Evolutionary conservation across 805 yeast genomes (phyloP), one percentile per base, ranked within the genome.

Genomic region (Hanseniaspora occidentalis): DNA sequence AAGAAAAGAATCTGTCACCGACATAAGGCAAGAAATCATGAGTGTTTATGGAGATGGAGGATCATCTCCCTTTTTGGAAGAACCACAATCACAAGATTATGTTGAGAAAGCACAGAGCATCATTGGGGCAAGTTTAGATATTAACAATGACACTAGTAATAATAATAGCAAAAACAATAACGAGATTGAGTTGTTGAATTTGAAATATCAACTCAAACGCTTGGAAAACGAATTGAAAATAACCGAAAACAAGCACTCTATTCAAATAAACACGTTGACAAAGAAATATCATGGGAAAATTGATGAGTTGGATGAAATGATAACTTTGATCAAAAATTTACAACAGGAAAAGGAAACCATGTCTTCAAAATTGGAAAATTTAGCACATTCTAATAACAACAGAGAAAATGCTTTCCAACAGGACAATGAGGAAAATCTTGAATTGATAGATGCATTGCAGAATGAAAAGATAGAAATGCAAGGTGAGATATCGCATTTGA

Each of bases 211-310:
- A 43, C 49, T 64, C 27, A 56, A 56, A 10, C 57, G 64, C 6
- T 43, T 64, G 25, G 60, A 61, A 40, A 60, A 61, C 41, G 67
- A 69, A 35, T 53, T 65, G 31, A 68, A 68, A 31, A 47, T 56
- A 14, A 53, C 50, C 23, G 42, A 40, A 23, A 35, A 57, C 21
- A 48, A 54, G 21, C 19, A 49, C 36, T 52, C 54, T 25, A 47
- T 54, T 26, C 49, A 56, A 27, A 26, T 43, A 4, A 48, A 47
- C 33, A 36, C 48, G 4, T 23, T 51, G 2, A 57, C 60, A 23
- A 56, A 53, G 25, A 54, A 61, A 16, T 63, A 66, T 24, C 49
- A 63, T 4, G 62, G 57, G 3, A 41, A 46, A 2, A 40, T 58
- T 23, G 59, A 56, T 26, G 50, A 47, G 7, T 45, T 60, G 25